phyloP scores from a whole-genome alignment of 2,329 filamentous ascomycete species.

The Hypoxylon sp. region DNA sequence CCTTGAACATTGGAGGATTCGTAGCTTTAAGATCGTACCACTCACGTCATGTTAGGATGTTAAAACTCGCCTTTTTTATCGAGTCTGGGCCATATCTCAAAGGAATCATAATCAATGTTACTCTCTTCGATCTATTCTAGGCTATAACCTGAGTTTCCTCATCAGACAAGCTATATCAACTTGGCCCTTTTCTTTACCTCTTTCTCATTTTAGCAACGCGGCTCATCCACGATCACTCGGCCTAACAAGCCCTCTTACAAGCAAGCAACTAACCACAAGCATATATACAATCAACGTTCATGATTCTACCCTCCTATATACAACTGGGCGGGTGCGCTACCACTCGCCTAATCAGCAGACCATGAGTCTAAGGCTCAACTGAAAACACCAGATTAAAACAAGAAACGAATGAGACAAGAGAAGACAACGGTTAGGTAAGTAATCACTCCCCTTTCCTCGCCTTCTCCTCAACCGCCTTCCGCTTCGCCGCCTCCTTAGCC shows the following conservation, averaged over 20 bases:
- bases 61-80: background rate
- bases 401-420: background rate
- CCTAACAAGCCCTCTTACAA: background rate
- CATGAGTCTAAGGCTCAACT: background rate
- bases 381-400: background rate
- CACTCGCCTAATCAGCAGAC: background rate
- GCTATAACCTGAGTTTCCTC: background rate
- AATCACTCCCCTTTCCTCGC: slow-evolving; percentile 45
- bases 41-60: background rate
- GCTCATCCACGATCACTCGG: background rate
- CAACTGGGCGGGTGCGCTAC: background rate
- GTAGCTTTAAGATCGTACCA: no score
- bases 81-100: background rate
- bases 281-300: slow-evolving; percentile 17
- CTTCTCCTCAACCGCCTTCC: slow-evolving; percentile 60
- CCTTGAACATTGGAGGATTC: background rate
- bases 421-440: background rate
- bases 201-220: background rate
- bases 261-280: slow-evolving; percentile 1
- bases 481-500: slow-evolving; percentile 79
- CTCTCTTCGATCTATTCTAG: background rate
- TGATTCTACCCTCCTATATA: slow-evolving; percentile 6
- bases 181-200: background rate
- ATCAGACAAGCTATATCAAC: background rate
- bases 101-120: background rate